phyloP scores from a whole-genome alignment of 371 early-diverging fungal species.

The Choanephora cucurbitarum region DNA sequence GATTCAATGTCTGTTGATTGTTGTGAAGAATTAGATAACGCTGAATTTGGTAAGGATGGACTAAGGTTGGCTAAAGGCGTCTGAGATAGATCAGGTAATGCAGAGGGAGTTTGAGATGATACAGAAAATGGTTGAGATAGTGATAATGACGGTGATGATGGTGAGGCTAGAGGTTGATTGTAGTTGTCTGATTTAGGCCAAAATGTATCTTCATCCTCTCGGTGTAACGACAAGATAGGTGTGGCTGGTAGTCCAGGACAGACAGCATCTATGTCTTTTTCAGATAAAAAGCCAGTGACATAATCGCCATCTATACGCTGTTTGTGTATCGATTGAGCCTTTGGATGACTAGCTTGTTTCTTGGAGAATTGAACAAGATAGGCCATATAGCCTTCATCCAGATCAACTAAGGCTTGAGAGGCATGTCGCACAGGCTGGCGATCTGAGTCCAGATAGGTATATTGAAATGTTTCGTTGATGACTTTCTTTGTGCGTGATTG shows the following conservation, averaged over 20 bases:
- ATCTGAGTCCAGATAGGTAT: conserved; percentile 33
- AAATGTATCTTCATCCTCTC: conserved; percentile 22
- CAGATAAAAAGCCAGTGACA: conserved; percentile 27
- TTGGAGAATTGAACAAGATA: conserved; percentile 36
- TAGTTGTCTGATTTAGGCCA: conserved; percentile 16
- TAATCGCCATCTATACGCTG: conserved; percentile 5
- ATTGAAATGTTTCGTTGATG: conserved; percentile 19
- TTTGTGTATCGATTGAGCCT: conserved; percentile 4
- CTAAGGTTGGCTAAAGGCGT: no score
- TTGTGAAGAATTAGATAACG: not conserved
- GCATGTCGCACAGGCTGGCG: conserved; percentile 24
- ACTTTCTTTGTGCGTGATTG: conserved; percentile 9
- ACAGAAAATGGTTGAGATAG: no score
- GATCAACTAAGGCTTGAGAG: conserved; percentile 28
- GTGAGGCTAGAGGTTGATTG: no score
- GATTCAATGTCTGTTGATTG: not conserved
- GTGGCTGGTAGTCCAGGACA: conserved; percentile 35
- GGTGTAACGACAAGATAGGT: conserved; percentile 28
- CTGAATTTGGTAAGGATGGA: not conserved
- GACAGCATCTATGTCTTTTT: conserved; percentile 13
- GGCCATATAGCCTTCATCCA: conserved; percentile 19
- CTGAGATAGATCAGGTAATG: no score
- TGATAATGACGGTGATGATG: no score
- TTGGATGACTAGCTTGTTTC: conserved; percentile 25
- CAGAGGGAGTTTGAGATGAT: no score